Conservation (phyloP, 495 filamentous ascomycete species). For the Parathielavia appendiculata region DNA sequence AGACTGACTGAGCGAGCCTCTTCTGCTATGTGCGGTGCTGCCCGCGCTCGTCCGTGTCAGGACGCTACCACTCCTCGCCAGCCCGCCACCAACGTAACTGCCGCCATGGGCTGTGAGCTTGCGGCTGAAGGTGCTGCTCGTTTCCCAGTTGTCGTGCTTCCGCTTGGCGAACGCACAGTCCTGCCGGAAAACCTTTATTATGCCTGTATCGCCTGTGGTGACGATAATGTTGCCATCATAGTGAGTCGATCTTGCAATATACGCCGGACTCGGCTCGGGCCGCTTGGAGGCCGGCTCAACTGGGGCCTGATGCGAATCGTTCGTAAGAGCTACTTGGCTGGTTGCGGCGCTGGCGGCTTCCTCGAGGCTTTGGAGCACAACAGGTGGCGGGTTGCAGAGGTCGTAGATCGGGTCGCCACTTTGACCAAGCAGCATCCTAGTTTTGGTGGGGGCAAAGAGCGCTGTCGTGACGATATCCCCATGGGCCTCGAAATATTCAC, state of each 20-base stretch:
- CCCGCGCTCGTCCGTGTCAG: conserved; percentile 51
- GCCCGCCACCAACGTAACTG: conserved; percentile 34
- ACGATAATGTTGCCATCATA: conserved; percentile 86
- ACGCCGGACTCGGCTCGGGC: conserved; percentile 54
- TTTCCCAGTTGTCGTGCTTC: conserved; percentile 59
- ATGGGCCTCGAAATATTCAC: conserved; percentile 88
- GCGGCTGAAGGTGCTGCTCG: conserved; percentile 70
- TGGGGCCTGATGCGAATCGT: conserved; percentile 26
- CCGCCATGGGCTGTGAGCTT: conserved; percentile 50
- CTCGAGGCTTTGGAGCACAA: conserved; percentile 73
- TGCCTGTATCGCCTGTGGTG: conserved; percentile 79
- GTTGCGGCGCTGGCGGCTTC: conserved; percentile 46
- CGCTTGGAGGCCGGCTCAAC: conserved; percentile 28
- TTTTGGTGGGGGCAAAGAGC: conserved; percentile 73
- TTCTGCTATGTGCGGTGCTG: conserved; percentile 48
- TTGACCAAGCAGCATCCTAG: conserved; percentile 67
- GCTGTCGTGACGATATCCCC: conserved; percentile 82
- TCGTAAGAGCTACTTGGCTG: conserved; percentile 29
- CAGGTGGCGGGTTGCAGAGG: conserved; percentile 89
- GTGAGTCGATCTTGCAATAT: conserved; percentile 69
- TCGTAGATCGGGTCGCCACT: conserved; percentile 93
- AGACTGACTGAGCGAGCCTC: conserved; percentile 45
- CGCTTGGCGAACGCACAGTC: conserved; percentile 72
- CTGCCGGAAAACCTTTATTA: conserved; percentile 90
- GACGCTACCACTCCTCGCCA: conserved; percentile 63